phyloP scores from a whole-genome alignment of 805 yeast genomes.

The Candida hungchunana region DNA sequence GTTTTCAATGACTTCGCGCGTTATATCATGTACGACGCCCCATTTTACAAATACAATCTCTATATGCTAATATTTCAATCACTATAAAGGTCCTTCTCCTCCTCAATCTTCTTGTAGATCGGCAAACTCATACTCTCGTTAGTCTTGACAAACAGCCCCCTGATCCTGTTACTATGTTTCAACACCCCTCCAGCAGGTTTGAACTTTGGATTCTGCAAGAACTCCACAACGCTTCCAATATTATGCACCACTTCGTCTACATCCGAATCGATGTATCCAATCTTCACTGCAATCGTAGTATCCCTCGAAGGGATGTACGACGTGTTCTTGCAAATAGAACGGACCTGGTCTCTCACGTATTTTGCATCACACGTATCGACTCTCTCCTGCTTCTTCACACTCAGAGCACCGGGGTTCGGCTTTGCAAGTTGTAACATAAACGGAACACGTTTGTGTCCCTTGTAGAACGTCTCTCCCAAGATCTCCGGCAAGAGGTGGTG shows the following conservation, averaged over 20 bases:
- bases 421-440: constrained; percentile 56
- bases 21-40: no score
- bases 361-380: constrained; percentile 62
- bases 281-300: constrained; percentile 50
- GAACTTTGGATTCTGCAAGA: constrained; percentile 40
- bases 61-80: no score
- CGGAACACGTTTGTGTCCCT: constrained; percentile 63
- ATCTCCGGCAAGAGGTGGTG: constrained; percentile 55
- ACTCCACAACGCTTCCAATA: constrained; percentile 44
- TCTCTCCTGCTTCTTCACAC: constrained; percentile 37
- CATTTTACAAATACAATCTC: no score
- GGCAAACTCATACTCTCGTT: constrained; percentile 67
- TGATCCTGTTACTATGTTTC: constrained; percentile 41
- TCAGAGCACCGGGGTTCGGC: constrained; percentile 11
- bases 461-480: constrained; percentile 58
- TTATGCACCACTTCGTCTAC: constrained; percentile 44
- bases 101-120: constrained; percentile 28
- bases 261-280: constrained; percentile 53
- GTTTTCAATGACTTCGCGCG: no score
- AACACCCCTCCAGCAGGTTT: constrained; percentile 56
- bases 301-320: constrained; percentile 61
- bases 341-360: constrained; percentile 60
- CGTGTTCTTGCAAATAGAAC: constrained; percentile 59
- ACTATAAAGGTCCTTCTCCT: neutral
- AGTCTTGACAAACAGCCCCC: constrained; percentile 57